Evolutionary conservation across 2,329 filamentous ascomycete species (phyloP).

Genomic region (Cercospora nicotianae): DNA sequence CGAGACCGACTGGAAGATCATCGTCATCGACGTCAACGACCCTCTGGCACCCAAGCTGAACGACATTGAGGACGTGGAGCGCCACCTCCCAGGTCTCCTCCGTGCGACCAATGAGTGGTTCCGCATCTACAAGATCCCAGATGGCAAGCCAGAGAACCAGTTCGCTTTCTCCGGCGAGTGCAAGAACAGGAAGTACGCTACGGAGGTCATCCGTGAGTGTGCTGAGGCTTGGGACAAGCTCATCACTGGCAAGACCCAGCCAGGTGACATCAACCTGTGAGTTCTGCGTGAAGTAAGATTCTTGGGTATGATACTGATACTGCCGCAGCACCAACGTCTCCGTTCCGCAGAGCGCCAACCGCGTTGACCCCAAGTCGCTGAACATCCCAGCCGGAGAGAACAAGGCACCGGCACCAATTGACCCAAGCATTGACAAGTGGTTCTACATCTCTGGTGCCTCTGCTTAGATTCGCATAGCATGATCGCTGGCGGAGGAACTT

Average conservation of each 20-base stretch:
- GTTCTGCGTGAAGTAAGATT: too few relatives aligned
- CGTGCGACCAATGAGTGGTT: conserved; percentile 99
- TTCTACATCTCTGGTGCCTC: conserved; percentile 98
- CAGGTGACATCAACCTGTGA: conserved; percentile 79
- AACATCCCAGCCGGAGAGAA: conserved; percentile 79
- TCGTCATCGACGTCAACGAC: conserved; percentile 98
- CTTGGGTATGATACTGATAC: too few relatives aligned
- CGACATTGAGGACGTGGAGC: conserved; percentile 98
- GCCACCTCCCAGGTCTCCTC: conserved; percentile 93
- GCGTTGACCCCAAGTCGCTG: conserved; percentile 67
- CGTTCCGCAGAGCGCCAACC: conserved; percentile 70
- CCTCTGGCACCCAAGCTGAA: conserved; percentile 94
- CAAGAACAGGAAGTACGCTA: conserved; percentile 99
- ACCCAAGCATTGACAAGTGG: conserved; percentile 99
- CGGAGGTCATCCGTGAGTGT: conserved; percentile 94
- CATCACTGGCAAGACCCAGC: conserved; percentile 81
- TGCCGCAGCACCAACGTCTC: conserved; percentile 71
- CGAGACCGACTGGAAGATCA: conserved; percentile 99
- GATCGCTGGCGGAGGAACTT: neutral
- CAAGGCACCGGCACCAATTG: conserved; percentile 81
- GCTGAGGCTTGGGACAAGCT: conserved; percentile 96
- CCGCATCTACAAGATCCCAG: conserved; percentile 99
- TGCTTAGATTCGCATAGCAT: conserved; percentile 36
- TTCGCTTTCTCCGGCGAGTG: conserved; percentile 99
- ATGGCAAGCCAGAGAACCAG: conserved; percentile 99